Base-by-base conservation (phyloP, 2,329 filamentous ascomycete genomes). In the Fusarium tupiense region DNA sequence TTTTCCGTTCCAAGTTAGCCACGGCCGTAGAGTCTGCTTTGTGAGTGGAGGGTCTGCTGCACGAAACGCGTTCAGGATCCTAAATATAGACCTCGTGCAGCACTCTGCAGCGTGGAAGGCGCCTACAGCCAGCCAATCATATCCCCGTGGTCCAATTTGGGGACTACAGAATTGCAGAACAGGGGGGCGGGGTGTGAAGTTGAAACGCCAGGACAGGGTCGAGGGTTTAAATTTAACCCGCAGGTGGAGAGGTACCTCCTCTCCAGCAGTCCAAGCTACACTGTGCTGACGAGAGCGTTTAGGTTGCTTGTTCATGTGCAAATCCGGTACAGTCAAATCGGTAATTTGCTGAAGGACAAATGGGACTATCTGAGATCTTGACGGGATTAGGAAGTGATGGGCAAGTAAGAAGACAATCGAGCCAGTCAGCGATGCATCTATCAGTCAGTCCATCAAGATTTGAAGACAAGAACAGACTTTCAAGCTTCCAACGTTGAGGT, bases 71-170 rank as follows among this genome's bases (percentile, higher is more conserved):
- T 71, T 68, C 64, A 64, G 74, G 69, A 71, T 71, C 66, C 80
- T 82, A 82, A 81, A 80, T 81, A 81, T 82, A 82, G 81, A 75
- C 54, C 64, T 72, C 35, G 47, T 58, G 68, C 66, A 65, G 44
- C 52, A 56, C 71, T 74, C 71, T 71, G 74, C 41, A 69, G 44
- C 67, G 58, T 72, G 71, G 73, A 77, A 70, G 75, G 81, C 81
- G 81, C 79, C 77, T 80, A 82, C 54, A 31, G 33, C 46, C 12
- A 60, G 46, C 81, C 81, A 82, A 82, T 82, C 76, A 82, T 14
- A 35, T 53, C 8, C 9, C 54, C 22, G 38, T 31, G 29, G 54
- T 66, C 70, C 78, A 77, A 79, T 79, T 79, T 81, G 78, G 24
- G 74, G 69, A 70, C 67, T 73, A 61, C 61, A 54, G 56, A 69